Evolutionary conservation across 805 yeast genomes (phyloP).

Genomic region (Candida xiaguanensis): DNA sequence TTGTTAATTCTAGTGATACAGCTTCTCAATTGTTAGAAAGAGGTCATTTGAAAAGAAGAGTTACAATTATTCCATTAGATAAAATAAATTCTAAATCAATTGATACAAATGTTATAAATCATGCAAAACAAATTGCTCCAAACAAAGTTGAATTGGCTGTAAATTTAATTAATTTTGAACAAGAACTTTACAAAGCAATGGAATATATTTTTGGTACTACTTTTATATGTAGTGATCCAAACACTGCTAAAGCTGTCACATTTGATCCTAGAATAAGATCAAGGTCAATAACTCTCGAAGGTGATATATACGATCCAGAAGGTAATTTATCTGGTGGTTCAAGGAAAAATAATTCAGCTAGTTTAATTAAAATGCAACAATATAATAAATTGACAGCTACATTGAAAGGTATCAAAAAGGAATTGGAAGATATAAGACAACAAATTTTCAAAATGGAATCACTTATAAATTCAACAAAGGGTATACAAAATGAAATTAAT

Average conservation of each 20-base stretch:
- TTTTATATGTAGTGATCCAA: conserved; percentile 83
- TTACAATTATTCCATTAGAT: conserved; percentile 88
- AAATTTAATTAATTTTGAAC: conserved; percentile 70
- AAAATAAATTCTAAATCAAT: conserved; percentile 66
- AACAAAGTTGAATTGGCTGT: conserved; percentile 87
- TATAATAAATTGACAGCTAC: conserved; percentile 46
- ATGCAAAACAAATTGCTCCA: conserved; percentile 78
- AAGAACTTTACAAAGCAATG: conserved; percentile 76
- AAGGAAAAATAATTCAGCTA: conserved; percentile 53
- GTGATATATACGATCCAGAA: conserved; percentile 93
- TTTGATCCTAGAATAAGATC: conserved; percentile 78
- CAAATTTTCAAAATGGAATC: conserved; percentile 41
- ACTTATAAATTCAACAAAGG: conserved; percentile 47
- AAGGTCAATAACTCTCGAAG: conserved; percentile 84
- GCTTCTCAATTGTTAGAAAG: conserved; percentile 79
- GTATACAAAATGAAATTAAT: conserved; percentile 56
- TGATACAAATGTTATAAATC: conserved; percentile 46
- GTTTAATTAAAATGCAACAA: conserved; percentile 63
- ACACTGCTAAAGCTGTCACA: conserved; percentile 84
- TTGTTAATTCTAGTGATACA: conserved; percentile 81
- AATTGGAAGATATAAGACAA: conserved; percentile 36
- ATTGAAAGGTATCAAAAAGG: conserved; percentile 38
- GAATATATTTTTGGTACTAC: conserved; percentile 87
- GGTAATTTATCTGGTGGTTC: conserved; percentile 98
- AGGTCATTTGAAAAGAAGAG: conserved; percentile 76